phyloP scores from a whole-genome alignment of 1,139 yeast species.

The Diutina neorugosa region DNA sequence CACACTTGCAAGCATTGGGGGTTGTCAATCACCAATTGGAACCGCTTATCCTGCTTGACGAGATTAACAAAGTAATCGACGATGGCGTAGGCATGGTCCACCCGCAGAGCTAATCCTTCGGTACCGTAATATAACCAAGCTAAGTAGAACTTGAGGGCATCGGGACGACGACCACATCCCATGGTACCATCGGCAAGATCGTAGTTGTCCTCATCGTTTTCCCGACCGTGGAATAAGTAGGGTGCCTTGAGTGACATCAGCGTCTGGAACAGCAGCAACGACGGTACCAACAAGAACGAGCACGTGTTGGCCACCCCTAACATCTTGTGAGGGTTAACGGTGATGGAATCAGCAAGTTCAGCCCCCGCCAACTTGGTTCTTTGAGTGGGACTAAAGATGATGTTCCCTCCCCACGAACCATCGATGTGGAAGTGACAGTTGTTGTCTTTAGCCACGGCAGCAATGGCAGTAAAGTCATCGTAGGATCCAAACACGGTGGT shows the following conservation, averaged over 20 bases:
- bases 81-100: slow-evolving; percentile 62
- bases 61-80: slow-evolving; percentile 46
- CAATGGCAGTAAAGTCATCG: slow-evolving; percentile 52
- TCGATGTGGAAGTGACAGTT: slow-evolving; percentile 72
- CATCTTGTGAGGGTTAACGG: slow-evolving; percentile 83
- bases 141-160: slow-evolving; percentile 65
- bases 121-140: slow-evolving; percentile 77
- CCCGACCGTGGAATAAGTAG: slow-evolving; percentile 62
- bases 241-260: slow-evolving; percentile 76
- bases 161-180: slow-evolving; percentile 89
- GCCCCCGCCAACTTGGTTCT: slow-evolving; percentile 41
- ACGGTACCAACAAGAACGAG: slow-evolving; percentile 65
- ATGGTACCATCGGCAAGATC: slow-evolving; percentile 86
- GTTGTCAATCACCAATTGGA: slow-evolving; percentile 40
- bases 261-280: slow-evolving; percentile 49
- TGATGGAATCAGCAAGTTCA: slow-evolving; percentile 63
- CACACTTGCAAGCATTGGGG: slow-evolving; percentile 82
- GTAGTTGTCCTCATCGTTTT: slow-evolving; percentile 40
- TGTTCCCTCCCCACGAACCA: slow-evolving; percentile 90
- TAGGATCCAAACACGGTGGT: slow-evolving; percentile 82
- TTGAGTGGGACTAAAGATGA: slow-evolving; percentile 49
- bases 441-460: slow-evolving; percentile 40
- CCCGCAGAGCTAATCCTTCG: slow-evolving; percentile 40
- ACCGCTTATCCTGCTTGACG: slow-evolving; percentile 24
- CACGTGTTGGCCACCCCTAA: slow-evolving; percentile 87